A percentile compares a stretch with the other conserved stretches of the same genome.
Conservation (phyloP, 192 early-diverging fungal species). For the Piromyces finnis region DNA sequence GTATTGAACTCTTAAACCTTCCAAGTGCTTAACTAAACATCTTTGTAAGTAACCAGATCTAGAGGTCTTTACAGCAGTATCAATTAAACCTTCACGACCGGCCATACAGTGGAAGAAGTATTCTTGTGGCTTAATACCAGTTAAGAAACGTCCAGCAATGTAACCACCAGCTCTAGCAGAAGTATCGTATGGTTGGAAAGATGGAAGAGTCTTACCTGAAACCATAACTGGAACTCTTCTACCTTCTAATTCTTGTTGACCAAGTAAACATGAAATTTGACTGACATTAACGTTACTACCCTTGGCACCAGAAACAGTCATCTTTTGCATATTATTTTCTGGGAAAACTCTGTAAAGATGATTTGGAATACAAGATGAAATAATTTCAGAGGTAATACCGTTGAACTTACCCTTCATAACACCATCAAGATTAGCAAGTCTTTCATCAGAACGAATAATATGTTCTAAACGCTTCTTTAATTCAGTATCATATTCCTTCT, state of each 20-base stretch:
- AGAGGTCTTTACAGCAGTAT: slow-evolving; percentile 99
- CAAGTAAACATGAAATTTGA: slow-evolving; percentile 92
- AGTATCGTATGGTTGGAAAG: slow-evolving; percentile 79
- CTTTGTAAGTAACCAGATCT: slow-evolving; percentile 97
- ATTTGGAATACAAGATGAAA: slow-evolving; percentile 55
- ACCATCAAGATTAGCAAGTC: slow-evolving; percentile 73
- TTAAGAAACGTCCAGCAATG: slow-evolving; percentile 93
- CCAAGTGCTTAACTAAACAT: slow-evolving; percentile 97
- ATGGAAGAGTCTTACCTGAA: slow-evolving; percentile 88
- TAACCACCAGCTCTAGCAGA: slow-evolving; percentile 88
- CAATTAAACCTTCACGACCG: slow-evolving; percentile 98
- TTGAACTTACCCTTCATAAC: slow-evolving; percentile 72
- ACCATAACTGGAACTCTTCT: slow-evolving; percentile 95
- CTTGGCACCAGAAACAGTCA: slow-evolving; percentile 97
- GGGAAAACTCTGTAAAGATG: slow-evolving; percentile 57
- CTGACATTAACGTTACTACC: slow-evolving; percentile 86
- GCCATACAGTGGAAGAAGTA: slow-evolving; percentile 92
- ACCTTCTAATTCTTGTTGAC: slow-evolving; percentile 97
- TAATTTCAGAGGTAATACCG: slow-evolving; percentile 59
- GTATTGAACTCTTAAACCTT: slow-evolving; percentile 86
- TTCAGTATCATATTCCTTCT: slow-evolving; percentile 16
- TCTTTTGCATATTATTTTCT: slow-evolving; percentile 94
- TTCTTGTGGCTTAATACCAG: slow-evolving; percentile 87
- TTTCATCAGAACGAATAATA: slow-evolving; percentile 65
- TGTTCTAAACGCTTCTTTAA: slow-evolving; percentile 61